Conservation (phyloP, 805 yeast genomes). For the Wickerhamomyces ciferrii region DNA sequence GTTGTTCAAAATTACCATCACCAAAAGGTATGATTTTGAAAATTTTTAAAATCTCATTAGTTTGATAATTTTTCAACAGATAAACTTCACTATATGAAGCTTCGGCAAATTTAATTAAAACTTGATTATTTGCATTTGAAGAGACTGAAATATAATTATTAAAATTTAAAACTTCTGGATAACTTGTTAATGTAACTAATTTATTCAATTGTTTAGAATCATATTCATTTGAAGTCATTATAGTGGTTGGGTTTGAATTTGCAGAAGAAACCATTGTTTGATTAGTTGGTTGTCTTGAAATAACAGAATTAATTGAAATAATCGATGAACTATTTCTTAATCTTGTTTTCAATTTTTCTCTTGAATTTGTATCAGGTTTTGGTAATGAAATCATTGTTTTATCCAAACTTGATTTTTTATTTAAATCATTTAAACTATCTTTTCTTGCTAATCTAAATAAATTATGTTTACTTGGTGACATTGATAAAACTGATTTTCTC, state of each 20-base stretch:
- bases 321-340: constrained; percentile 46
- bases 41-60: constrained; percentile 26
- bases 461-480: constrained; percentile 15
- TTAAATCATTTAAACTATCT: constrained; percentile 18
- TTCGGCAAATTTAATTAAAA: constrained; percentile 36
- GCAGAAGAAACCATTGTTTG: constrained; percentile 1
- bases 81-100: constrained; percentile 43
- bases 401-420: constrained; percentile 17
- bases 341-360: constrained; percentile 49
- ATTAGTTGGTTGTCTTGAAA: constrained; percentile 14
- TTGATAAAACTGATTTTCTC: constrained; percentile 24
- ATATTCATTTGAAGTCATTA: constrained; percentile 29
- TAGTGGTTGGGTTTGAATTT: not conserved
- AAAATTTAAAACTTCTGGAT: constrained; percentile 26
- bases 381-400: constrained; percentile 52
- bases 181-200: constrained; percentile 31
- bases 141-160: constrained; percentile 20
- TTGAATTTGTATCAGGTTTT: constrained; percentile 45
- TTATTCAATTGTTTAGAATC: constrained; percentile 26
- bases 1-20: constrained; percentile 33
- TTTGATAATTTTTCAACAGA: constrained; percentile 20
- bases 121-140: constrained; percentile 12
- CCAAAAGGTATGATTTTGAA: constrained; percentile 53
- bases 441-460: constrained; percentile 17
- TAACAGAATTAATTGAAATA: constrained; percentile 30